Conservation (phyloP, 1,284 basidiomycete species). For the Sporisorium graminicola region DNA sequence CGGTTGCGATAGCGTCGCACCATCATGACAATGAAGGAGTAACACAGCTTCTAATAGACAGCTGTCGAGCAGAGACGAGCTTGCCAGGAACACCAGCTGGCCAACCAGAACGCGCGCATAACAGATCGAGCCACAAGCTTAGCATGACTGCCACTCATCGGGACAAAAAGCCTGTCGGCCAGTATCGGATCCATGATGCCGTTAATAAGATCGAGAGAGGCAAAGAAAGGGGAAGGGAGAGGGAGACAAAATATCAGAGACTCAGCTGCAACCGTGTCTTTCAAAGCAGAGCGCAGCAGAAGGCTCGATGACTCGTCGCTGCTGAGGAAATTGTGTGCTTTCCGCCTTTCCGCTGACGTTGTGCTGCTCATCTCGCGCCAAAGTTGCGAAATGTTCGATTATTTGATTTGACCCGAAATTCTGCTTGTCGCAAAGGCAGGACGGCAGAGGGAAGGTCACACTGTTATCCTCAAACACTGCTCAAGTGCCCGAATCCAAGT, state of each 20-base stretch:
- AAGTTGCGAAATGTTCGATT: slow-evolving; percentile 30
- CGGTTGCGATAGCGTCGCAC: too few relatives aligned
- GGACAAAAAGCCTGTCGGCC: background rate
- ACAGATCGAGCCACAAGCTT: background rate
- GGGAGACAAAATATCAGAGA: too few relatives aligned
- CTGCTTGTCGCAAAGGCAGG: slow-evolving; percentile 1
- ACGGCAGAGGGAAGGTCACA: background rate
- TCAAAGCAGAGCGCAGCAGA: background rate
- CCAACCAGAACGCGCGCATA: slow-evolving; percentile 8
- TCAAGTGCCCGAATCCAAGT: background rate
- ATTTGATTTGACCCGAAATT: background rate
- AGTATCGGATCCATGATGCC: background rate
- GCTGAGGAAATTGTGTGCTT: background rate
- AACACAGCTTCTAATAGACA: background rate
- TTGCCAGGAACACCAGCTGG: background rate
- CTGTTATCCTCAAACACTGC: background rate
- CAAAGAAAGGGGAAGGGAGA: background rate
- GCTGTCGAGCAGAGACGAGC: background rate
- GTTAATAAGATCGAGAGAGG: slow-evolving; percentile 5
- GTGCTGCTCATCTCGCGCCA: slow-evolving; percentile 4
- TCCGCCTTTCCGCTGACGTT: background rate
- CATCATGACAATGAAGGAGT: too few relatives aligned
- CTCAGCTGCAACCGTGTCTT: background rate
- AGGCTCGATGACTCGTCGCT: slow-evolving; percentile 8
- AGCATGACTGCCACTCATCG: background rate